A percentile compares a stretch with the other conserved stretches of the same genome.
Conservation (phyloP, 2,329 filamentous ascomycete species). For the Neurospora crassa region DNA sequence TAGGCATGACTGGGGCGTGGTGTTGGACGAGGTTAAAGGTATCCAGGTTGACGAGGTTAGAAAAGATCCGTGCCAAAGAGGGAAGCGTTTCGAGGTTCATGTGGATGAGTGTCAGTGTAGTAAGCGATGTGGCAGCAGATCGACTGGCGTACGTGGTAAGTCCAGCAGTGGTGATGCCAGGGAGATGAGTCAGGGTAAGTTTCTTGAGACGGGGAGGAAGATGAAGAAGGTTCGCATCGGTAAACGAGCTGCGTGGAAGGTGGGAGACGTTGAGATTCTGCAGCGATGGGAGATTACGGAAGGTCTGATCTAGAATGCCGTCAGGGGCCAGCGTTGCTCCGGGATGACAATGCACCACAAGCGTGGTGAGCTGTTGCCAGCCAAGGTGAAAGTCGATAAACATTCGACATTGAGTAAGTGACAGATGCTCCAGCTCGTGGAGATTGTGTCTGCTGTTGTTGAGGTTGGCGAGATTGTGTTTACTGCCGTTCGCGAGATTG, state of each 20-base stretch:
- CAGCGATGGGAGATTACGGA: conserved; percentile 43
- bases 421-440: conserved; percentile 27
- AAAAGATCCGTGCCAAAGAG: conserved; percentile 48
- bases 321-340: conserved; percentile 44
- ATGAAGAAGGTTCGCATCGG: conserved; percentile 43
- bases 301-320: conserved; percentile 40
- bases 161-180: conserved; percentile 46
- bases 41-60: conserved; percentile 39
- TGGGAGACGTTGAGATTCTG: conserved; percentile 50
- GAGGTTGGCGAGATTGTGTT: not conserved
- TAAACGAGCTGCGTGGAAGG: conserved; percentile 46
- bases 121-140: conserved; percentile 34
- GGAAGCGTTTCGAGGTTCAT: conserved; percentile 46
- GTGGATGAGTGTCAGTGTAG: conserved; percentile 44
- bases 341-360: conserved; percentile 50
- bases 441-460: conserved; percentile 7
- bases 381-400: conserved; percentile 36
- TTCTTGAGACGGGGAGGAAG: conserved; percentile 42
- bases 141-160: conserved; percentile 48
- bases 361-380: conserved; percentile 45
- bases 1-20: conserved; percentile 43
- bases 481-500: not conserved
- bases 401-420: conserved; percentile 26
- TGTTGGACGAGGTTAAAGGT: conserved; percentile 46
- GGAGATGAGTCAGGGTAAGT: conserved; percentile 44